Conservation (phyloP, 192 early-diverging fungal genomes). For the Entomortierella beljakovae region DNA sequence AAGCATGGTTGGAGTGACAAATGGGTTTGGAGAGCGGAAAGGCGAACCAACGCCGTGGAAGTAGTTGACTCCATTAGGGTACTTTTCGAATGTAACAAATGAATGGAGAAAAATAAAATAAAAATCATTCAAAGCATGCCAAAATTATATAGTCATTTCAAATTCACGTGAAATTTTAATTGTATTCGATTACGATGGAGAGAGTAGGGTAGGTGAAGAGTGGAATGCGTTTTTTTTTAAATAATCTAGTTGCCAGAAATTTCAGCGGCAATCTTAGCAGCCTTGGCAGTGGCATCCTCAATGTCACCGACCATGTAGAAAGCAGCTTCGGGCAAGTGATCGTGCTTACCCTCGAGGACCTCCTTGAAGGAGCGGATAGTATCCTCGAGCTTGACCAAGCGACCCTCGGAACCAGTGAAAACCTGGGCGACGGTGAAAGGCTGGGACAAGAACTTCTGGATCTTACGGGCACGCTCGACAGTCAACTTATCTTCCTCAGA, state of each 20-base stretch:
- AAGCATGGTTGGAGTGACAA: conserved; percentile 52
- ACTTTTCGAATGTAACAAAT: not conserved
- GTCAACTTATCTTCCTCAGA: conserved; percentile 99
- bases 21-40: conserved; percentile 54
- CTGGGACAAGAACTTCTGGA: conserved; percentile 99
- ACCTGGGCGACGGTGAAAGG: conserved; percentile 97
- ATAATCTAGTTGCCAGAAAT: conserved; percentile 52
- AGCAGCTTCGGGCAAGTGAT: conserved; percentile 92
- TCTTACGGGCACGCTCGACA: conserved; percentile 99
- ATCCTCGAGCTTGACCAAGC: conserved; percentile 89
- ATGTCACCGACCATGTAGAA: conserved; percentile 99
- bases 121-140: too few relatives aligned
- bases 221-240: conserved; percentile 14
- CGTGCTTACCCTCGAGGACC: conserved; percentile 97
- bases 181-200: too few relatives aligned
- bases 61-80: conserved; percentile 36
- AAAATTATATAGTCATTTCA: too few relatives aligned
- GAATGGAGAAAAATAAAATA: too few relatives aligned
- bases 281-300: conserved; percentile 93
- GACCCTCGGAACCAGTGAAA: conserved; percentile 98
- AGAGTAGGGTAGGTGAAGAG: too few relatives aligned
- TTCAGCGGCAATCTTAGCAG: conserved; percentile 65
- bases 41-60: conserved; percentile 43
- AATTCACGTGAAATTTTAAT: too few relatives aligned
- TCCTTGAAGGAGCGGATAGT: conserved; percentile 98